phyloP scores from a whole-genome alignment of 345 rosid species.

The Brassica carinata region DNA sequence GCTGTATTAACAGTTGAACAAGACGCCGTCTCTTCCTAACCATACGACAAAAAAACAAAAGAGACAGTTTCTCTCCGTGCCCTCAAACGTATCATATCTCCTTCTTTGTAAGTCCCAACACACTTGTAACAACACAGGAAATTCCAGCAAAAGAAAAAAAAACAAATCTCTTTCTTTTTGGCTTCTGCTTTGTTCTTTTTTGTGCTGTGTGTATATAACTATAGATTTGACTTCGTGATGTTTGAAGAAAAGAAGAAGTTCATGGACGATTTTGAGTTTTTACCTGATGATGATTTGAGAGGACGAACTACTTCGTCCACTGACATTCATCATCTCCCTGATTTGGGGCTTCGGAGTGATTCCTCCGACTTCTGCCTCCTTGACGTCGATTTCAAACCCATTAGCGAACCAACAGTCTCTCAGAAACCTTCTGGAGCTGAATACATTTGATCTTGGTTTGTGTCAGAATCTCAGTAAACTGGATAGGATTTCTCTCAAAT shows the following conservation, averaged over 20 bases:
- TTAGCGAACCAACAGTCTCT: conserved; percentile 24
- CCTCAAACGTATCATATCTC: neutral
- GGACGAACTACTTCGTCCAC: neutral
- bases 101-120: too few relatives aligned
- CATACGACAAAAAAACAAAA: neutral
- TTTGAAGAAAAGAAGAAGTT: neutral
- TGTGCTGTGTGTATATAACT: neutral
- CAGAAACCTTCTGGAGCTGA: neutral
- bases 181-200: neutral
- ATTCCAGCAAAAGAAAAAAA: neutral
- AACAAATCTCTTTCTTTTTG: neutral
- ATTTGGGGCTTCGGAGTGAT: neutral
- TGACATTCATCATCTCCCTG: too few relatives aligned
- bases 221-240: neutral
- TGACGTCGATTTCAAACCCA: conserved; percentile 23
- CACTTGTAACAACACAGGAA: too few relatives aligned
- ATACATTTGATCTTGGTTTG: conserved; percentile 40
- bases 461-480: conserved; percentile 17
- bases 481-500: conserved; percentile 90
- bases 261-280: neutral
- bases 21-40: neutral
- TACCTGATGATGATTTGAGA: neutral
- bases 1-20: too few relatives aligned
- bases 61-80: neutral
- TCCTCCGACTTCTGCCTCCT: neutral